These are phyloP conservation scores for Calocybe indica DNA, from an alignment of 768 basidiomycete genomes.

Conservation along the genomic window DNA sequence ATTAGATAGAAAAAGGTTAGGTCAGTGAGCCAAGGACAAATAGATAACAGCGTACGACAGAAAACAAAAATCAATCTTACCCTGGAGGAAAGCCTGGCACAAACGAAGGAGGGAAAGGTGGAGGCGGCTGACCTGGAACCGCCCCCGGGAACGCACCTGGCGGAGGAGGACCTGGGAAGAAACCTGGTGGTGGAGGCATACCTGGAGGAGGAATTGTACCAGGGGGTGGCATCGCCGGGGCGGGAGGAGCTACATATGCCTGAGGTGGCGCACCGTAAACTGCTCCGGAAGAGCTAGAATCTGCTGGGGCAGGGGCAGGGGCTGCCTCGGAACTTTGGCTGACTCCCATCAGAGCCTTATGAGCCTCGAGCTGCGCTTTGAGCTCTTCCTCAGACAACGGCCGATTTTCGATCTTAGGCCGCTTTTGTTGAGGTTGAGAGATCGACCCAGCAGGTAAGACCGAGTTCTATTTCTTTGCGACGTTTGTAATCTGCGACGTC, in stretches of 20 bases:
- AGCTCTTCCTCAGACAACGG: slow-evolving; percentile 80
- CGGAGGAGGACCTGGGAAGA: slow-evolving; percentile 24
- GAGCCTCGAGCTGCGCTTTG: slow-evolving; percentile 78
- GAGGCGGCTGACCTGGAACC: slow-evolving; percentile 37
- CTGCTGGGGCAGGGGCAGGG: slow-evolving; percentile 20
- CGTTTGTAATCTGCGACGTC: slow-evolving; percentile 96
- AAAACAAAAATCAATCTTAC: slow-evolving; percentile 27
- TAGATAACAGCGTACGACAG: slow-evolving; percentile 9
- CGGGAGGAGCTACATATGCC: slow-evolving; percentile 52
- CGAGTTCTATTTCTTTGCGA: slow-evolving; percentile 90
- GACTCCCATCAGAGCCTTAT: slow-evolving; percentile 87
- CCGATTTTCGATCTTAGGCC: slow-evolving; percentile 75
- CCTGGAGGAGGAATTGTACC: slow-evolving; percentile 22
- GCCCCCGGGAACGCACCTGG: slow-evolving; percentile 37
- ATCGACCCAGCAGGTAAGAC: slow-evolving; percentile 78
- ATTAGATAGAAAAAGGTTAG: no score
- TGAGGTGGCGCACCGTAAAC: slow-evolving; percentile 76
- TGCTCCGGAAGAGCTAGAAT: slow-evolving; percentile 40
- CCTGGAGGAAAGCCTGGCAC: slow-evolving; percentile 51
- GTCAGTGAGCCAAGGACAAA: slow-evolving; percentile 25
- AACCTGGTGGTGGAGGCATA: slow-evolving; percentile 30
- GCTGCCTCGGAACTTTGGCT: slow-evolving; percentile 31
- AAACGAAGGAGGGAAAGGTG: slow-evolving; percentile 49
- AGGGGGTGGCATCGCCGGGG: slow-evolving; percentile 28
- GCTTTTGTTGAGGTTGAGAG: slow-evolving; percentile 74